Percentiles rank a stretch among this genome's conserved stretches.
Evolutionary conservation across 768 basidiomycete species (phyloP).

Genomic region (Cystobasidium tubakii): DNA sequence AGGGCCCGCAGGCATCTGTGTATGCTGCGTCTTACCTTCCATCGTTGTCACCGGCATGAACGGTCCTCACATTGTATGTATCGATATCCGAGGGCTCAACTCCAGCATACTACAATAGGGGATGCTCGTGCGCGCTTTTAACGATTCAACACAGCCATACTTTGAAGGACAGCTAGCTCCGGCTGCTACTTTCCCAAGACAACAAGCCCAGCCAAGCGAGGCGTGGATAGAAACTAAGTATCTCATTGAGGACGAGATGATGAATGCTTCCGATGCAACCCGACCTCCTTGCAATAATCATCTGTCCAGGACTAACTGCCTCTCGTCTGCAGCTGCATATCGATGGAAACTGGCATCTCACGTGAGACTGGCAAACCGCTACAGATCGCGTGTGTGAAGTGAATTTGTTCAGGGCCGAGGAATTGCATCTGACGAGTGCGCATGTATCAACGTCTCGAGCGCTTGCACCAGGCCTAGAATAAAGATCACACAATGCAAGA

Average conservation of each 20-base stretch:
- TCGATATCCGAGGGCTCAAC: too few species aligned
- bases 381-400: slow-evolving; percentile 44
- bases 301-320: background rate
- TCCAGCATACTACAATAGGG: too few species aligned
- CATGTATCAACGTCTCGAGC: slow-evolving; percentile 25
- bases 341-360: slow-evolving; percentile 45
- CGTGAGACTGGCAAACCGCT: slow-evolving; percentile 39
- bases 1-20: slow-evolving; percentile 47
- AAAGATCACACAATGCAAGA: slow-evolving; percentile 4
- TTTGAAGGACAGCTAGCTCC: slow-evolving; percentile 36
- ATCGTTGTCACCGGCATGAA: slow-evolving; percentile 40
- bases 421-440: background rate
- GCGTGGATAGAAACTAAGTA: slow-evolving; percentile 12
- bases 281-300: background rate
- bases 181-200: slow-evolving; percentile 42
- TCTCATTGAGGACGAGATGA: slow-evolving; percentile 32
- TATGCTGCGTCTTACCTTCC: slow-evolving; percentile 47
- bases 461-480: slow-evolving; percentile 47
- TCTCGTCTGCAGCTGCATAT: slow-evolving; percentile 29
- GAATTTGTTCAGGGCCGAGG: background rate
- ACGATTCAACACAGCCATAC: slow-evolving; percentile 8
- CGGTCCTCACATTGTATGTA: slow-evolving; percentile 19
- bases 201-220: slow-evolving; percentile 35
- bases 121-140: background rate
- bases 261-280: slow-evolving; percentile 24